Evolutionary conservation across 371 early-diverging fungal species (phyloP).

Genomic region (Mortierella sp.): DNA sequence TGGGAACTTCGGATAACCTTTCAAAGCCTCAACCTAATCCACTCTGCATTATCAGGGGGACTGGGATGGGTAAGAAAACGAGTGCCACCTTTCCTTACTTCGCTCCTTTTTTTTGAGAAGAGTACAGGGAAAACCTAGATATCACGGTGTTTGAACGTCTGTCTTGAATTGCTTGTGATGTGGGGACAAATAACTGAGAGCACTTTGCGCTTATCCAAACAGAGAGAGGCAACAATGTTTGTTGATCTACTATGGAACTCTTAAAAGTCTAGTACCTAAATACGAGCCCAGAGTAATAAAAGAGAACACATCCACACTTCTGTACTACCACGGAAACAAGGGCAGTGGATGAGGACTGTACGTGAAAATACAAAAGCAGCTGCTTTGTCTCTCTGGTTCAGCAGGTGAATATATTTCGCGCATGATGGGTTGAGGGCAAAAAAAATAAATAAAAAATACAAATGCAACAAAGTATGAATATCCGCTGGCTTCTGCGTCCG

Average conservation of each 20-base stretch:
- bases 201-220: background rate
- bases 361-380: background rate
- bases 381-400: background rate
- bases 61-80: slow-evolving; percentile 7
- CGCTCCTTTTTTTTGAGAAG: background rate
- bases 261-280: slow-evolving; percentile 8
- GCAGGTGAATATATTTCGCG: background rate
- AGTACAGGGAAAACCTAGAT: background rate
- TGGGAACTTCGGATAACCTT: background rate
- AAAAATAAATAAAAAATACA: too few relatives aligned
- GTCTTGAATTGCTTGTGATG: too few relatives aligned
- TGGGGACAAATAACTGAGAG: slow-evolving; percentile 14
- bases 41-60: background rate
- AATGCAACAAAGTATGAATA: too few relatives aligned
- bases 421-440: background rate
- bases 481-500: too few relatives aligned
- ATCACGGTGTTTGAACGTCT: background rate
- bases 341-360: slow-evolving; percentile 4
- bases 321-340: slow-evolving; percentile 13
- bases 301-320: slow-evolving; percentile 4
- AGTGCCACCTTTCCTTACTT: slow-evolving; percentile 11
- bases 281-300: slow-evolving; percentile 11
- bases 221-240: slow-evolving; percentile 7
- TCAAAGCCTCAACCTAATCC: background rate
- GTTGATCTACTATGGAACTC: background rate